These are phyloP conservation scores for Nothophytophthora sp. DNA, from an alignment of 352 stramenopile genomes.

Conservation along the genomic window DNA sequence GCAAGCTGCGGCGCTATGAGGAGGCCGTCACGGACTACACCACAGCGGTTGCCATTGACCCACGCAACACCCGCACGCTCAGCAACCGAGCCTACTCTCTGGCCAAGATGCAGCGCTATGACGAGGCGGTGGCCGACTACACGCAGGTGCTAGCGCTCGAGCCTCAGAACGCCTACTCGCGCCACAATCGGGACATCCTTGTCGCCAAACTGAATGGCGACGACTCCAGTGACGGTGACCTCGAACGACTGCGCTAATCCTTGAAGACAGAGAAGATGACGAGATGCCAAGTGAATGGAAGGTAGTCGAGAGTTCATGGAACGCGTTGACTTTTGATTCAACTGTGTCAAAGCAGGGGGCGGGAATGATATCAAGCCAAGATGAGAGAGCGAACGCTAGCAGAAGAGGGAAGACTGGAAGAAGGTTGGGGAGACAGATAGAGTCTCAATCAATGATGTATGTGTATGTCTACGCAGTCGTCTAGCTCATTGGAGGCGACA, in stretches of 20 bases:
- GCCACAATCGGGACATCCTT: conserved; percentile 85
- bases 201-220: conserved; percentile 68
- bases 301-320: too few species aligned
- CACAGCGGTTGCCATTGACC: conserved; percentile 66
- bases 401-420: too few species aligned
- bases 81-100: conserved; percentile 88
- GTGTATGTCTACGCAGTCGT: too few species aligned
- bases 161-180: conserved; percentile 75
- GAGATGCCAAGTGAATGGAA: too few species aligned
- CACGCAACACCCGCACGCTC: conserved; percentile 75
- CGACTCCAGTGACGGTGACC: conserved; percentile 36
- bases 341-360: too few species aligned
- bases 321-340: too few species aligned
- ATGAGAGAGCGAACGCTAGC: too few species aligned
- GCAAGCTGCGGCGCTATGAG: conserved; percentile 71
- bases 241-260: conserved; percentile 20
- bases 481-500: background rate
- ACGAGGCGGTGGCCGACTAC: conserved; percentile 78
- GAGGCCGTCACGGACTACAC: conserved; percentile 79
- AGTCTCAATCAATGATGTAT: too few species aligned
- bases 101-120: conserved; percentile 75
- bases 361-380: too few species aligned
- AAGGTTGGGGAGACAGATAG: too few species aligned
- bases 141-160: conserved; percentile 70
- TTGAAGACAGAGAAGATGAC: background rate